A percentile compares a stretch with the other conserved stretches of the same genome.
Conservation (phyloP, 306 rosid genomes). For the Cucurbita argyrosperma region DNA sequence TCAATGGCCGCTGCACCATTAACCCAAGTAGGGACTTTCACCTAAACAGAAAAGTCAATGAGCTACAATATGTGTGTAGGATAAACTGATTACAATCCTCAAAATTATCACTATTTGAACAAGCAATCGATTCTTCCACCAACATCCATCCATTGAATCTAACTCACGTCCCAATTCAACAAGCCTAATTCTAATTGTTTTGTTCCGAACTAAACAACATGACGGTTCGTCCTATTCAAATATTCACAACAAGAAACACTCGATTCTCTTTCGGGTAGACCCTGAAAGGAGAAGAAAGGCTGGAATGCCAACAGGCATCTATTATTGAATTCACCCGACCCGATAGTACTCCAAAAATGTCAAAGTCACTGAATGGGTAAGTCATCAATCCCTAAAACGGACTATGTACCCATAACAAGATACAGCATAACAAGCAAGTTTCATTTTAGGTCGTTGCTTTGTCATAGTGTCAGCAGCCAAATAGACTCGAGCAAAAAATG, state of each 20-base stretch:
- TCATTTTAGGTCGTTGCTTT: neutral
- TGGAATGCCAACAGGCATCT: too few relatives aligned
- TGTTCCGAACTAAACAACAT: too few relatives aligned
- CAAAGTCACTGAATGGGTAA: too few relatives aligned
- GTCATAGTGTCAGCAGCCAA: neutral
- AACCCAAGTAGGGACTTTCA: conserved; percentile 82
- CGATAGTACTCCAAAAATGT: too few relatives aligned
- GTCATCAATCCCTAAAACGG: too few relatives aligned
- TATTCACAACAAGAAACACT: too few relatives aligned
- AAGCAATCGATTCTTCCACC: neutral
- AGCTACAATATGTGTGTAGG: neutral
- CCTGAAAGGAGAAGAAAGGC: too few relatives aligned
- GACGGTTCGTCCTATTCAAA: too few relatives aligned
- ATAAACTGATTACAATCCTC: neutral
- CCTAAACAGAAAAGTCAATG: conserved; percentile 25
- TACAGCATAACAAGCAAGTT: neutral
- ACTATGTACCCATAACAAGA: neutral
- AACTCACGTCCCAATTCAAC: neutral
- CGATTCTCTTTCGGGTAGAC: too few relatives aligned
- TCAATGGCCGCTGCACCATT: conserved; percentile 42
- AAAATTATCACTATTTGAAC: neutral
- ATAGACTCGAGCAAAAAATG: neutral
- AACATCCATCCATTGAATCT: neutral
- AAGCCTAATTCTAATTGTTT: too few relatives aligned
- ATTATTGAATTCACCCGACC: too few relatives aligned